A percentile compares a stretch with the other conserved stretches of the same genome.
phyloP scores from a whole-genome alignment of 176 grass and related monocot genomes.

The Thinopyrum elongatum region DNA sequence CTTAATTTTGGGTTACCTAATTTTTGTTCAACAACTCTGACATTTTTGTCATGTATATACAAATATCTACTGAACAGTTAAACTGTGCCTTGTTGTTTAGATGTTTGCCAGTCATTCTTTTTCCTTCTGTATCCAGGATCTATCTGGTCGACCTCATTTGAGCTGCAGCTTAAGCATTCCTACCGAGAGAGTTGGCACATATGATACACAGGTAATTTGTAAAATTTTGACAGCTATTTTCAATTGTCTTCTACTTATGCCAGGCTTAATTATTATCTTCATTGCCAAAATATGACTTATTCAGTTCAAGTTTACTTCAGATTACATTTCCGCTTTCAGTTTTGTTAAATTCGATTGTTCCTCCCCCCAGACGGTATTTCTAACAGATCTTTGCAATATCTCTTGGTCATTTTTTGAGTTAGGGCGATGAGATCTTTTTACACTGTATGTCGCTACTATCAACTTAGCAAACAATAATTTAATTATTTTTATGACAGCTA shows the following conservation, averaged over 20 bases:
- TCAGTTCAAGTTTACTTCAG: background rate
- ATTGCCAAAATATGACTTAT: background rate
- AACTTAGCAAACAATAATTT: constrained; percentile 12
- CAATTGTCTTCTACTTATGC: background rate
- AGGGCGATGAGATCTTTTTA: background rate
- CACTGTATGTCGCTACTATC: background rate
- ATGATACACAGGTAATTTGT: constrained; percentile 76
- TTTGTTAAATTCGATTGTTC: background rate
- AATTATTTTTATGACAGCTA: constrained; percentile 48
- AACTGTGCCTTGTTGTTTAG: background rate
- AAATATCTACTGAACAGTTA: background rate
- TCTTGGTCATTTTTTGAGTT: background rate
- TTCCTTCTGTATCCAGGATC: constrained; percentile 51
- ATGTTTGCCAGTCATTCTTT: background rate
- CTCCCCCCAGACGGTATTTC: background rate
- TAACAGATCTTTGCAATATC: background rate
- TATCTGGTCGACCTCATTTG: constrained; percentile 96
- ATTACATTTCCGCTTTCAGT: background rate
- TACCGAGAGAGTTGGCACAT: constrained; percentile 75
- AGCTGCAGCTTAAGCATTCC: constrained; percentile 72
- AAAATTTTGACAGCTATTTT: background rate
- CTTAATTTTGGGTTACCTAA: background rate
- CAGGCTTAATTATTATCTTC: background rate
- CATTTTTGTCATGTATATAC: background rate
- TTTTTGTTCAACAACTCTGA: background rate